phyloP scores from a whole-genome alignment of 2,329 filamentous ascomycete species.

The Fusarium sp. region DNA sequence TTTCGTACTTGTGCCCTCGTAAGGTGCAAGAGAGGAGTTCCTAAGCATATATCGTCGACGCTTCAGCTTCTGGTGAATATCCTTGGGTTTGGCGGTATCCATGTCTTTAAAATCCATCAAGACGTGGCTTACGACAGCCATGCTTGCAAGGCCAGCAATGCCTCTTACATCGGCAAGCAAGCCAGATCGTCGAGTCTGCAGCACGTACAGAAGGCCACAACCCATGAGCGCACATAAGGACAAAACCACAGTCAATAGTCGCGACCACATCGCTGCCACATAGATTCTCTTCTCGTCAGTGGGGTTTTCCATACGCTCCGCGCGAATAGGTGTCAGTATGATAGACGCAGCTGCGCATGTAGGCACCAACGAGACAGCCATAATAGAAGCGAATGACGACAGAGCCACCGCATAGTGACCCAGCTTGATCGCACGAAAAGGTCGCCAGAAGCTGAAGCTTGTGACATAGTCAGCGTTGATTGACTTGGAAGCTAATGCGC shows the following conservation, averaged over 20 bases:
- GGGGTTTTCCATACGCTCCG: conserved; percentile 56
- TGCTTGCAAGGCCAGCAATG: conserved; percentile 78
- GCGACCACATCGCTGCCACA: conserved; percentile 69
- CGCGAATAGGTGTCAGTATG: conserved; percentile 64
- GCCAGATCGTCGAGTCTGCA: conserved; percentile 72
- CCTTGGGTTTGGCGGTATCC: conserved; percentile 73
- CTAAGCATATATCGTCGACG: conserved; percentile 74
- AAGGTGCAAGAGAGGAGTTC: conserved; percentile 77
- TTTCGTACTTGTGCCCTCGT: conserved; percentile 61
- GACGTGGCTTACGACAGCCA: conserved; percentile 80
- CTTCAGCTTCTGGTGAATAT: conserved; percentile 76
- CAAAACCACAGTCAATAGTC: conserved; percentile 68
- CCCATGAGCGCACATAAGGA: conserved; percentile 69
- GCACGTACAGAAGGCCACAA: conserved; percentile 67
- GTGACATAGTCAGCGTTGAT: conserved; percentile 82
- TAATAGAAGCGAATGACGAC: conserved; percentile 71
- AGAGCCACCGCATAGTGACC: conserved; percentile 76
- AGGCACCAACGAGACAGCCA: conserved; percentile 76
- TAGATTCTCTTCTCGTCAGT: conserved; percentile 63
- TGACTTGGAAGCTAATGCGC: conserved; percentile 71
- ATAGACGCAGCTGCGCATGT: conserved; percentile 74
- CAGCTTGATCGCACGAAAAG: conserved; percentile 70
- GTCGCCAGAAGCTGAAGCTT: conserved; percentile 72
- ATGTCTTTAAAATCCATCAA: conserved; percentile 79
- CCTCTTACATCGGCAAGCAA: conserved; percentile 76